Percentiles rank a stretch among this genome's conserved stretches.
Evolutionary conservation across 2,329 filamentous ascomycete genomes (phyloP).

Genomic region (Neofusicoccum kwambonambiense): DNA sequence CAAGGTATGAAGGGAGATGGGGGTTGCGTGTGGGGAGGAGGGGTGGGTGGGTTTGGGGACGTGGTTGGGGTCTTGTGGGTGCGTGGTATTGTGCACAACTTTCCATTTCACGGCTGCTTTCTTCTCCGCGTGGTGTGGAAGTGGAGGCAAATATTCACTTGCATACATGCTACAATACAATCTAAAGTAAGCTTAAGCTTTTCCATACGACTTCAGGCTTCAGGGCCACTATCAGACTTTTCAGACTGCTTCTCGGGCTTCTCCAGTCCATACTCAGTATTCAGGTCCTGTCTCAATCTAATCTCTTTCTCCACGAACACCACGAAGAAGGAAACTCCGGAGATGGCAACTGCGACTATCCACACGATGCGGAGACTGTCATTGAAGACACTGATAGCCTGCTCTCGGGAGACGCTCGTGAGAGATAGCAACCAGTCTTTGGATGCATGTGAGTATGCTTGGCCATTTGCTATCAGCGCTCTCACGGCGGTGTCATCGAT

Average conservation of each 20-base stretch:
- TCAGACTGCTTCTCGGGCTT: background rate
- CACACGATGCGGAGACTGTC: conserved; percentile 38
- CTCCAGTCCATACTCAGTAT: background rate
- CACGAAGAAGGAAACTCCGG: conserved; percentile 33
- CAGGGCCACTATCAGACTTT: too few relatives aligned
- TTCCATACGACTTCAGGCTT: too few relatives aligned
- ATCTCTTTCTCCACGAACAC: conserved; percentile 24
- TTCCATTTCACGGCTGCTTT: too few relatives aligned
- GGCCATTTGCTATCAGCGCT: conserved; percentile 22
- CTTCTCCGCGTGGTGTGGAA: too few relatives aligned
- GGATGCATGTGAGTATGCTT: conserved; percentile 26
- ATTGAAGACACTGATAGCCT: conserved; percentile 38
- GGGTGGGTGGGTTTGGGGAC: too few relatives aligned
- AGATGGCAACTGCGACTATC: conserved; percentile 35
- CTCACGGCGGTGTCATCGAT: conserved; percentile 19
- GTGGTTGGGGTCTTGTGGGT: too few relatives aligned
- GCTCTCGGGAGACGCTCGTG: conserved; percentile 18
- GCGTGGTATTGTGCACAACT: too few relatives aligned
- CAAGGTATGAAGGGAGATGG: too few relatives aligned
- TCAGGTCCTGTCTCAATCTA: background rate
- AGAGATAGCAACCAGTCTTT: background rate
- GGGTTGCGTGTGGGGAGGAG: too few relatives aligned
- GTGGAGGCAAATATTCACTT: too few relatives aligned
- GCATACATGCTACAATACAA: too few relatives aligned
- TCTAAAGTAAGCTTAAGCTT: too few relatives aligned